A percentile compares a stretch with the other conserved stretches of the same genome.
Evolutionary conservation across 306 rosid genomes (phyloP).

Genomic region (Argentina anserina): DNA sequence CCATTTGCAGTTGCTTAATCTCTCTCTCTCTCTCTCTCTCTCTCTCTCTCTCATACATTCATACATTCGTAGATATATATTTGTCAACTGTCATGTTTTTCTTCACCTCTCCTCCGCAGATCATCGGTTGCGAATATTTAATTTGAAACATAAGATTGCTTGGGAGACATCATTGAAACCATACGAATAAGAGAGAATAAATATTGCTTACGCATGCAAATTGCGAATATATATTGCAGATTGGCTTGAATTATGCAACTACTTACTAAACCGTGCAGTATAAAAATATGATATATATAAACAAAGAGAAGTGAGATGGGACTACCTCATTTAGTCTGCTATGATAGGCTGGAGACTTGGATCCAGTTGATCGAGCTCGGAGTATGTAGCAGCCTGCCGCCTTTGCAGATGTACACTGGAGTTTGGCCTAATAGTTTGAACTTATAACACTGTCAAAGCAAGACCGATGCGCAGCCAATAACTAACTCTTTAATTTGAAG

Average conservation of each 20-base stretch:
- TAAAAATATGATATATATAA: no score
- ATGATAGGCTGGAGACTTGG: constrained; percentile 8
- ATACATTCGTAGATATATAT: background rate
- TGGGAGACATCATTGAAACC: constrained; percentile 19
- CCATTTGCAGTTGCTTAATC: constrained; percentile 22
- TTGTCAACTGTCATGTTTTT: constrained; percentile 44
- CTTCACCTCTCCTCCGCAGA: constrained; percentile 26
- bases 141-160: constrained; percentile 13
- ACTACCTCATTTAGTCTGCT: constrained; percentile 1
- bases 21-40: constrained; percentile 17
- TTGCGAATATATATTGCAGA: background rate
- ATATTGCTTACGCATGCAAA: background rate
- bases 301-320: background rate
- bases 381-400: background rate
- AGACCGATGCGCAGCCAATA: background rate
- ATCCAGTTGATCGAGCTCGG: background rate
- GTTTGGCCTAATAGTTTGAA: background rate
- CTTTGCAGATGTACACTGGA: background rate
- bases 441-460: background rate
- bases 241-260: background rate
- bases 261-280: background rate
- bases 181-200: background rate
- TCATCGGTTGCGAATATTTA: constrained; percentile 1
- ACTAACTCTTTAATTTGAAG: background rate
- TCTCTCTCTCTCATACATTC: background rate